A percentile compares a stretch with the other conserved stretches of the same genome.
Evolutionary conservation across 192 early-diverging fungal species (phyloP).

Genomic region (Coemansia sp.): DNA sequence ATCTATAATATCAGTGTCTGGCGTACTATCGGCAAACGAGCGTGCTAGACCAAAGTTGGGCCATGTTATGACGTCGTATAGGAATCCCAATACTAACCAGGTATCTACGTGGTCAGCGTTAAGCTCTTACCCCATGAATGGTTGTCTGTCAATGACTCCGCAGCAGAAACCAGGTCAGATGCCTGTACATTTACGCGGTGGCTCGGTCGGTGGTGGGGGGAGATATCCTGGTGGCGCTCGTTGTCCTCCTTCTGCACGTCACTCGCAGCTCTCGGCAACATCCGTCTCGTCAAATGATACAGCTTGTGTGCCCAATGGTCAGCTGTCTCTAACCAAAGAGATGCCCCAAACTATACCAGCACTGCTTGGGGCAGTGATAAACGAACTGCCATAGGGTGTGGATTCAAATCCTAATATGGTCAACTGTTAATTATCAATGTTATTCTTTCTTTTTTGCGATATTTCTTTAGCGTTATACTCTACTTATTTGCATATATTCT

Average conservation of each 20-base stretch:
- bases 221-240: not conserved
- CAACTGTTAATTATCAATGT: not conserved
- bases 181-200: slow-evolving; percentile 3
- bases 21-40: slow-evolving; percentile 24
- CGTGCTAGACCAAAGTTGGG: slow-evolving; percentile 38
- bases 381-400: not conserved
- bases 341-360: not conserved
- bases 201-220: not conserved
- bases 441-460: not conserved
- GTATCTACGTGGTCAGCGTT: slow-evolving; percentile 46
- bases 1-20: slow-evolving; percentile 34
- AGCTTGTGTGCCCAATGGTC: slow-evolving; percentile 38
- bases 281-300: slow-evolving; percentile 54
- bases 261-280: slow-evolving; percentile 43
- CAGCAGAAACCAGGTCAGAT: not conserved
- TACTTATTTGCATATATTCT: not conserved
- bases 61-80: slow-evolving; percentile 44
- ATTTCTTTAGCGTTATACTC: not conserved
- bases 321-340: slow-evolving; percentile 36
- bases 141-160: not conserved
- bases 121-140: not conserved
- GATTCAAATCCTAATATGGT: not conserved
- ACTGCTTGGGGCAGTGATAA: not conserved
- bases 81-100: slow-evolving; percentile 33
- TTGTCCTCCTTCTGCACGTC: slow-evolving; percentile 8